phyloP scores from a whole-genome alignment of 148 eudicot genomes.

The Silene uniflora region DNA sequence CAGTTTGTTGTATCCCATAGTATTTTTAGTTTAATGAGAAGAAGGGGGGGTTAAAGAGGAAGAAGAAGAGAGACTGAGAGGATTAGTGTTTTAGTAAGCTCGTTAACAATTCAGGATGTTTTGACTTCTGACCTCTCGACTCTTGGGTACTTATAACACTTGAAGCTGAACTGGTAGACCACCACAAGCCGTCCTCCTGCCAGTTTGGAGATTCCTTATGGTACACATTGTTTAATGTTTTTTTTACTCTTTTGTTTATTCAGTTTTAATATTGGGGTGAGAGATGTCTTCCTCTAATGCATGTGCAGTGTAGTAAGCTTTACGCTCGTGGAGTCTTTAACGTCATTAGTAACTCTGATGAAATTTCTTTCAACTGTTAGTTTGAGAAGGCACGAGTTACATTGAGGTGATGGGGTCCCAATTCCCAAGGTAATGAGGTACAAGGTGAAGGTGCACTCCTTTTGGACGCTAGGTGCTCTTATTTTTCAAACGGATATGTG shows the following conservation, averaged over 20 bases:
- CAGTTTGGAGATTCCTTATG: constrained; percentile 33
- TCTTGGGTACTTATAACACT: constrained; percentile 36
- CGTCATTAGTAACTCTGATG: background rate
- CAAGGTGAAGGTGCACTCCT: too few species aligned
- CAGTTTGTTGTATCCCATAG: constrained; percentile 25
- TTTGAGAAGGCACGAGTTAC: too few species aligned
- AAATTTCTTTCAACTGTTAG: background rate
- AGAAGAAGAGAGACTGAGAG: constrained; percentile 16
- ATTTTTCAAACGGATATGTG: too few species aligned
- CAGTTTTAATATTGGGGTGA: background rate
- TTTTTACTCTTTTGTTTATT: background rate
- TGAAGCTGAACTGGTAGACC: constrained; percentile 9
- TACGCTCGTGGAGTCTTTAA: background rate
- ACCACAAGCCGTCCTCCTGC: constrained; percentile 16
- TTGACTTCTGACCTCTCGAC: constrained; percentile 13
- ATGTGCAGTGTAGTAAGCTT: constrained; percentile 6
- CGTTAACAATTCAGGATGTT: constrained; percentile 19
- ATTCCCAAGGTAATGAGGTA: too few species aligned
- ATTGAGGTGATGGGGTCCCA: too few species aligned
- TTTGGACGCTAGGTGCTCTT: too few species aligned
- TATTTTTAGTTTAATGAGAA: constrained; percentile 3
- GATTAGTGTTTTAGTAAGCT: constrained; percentile 4
- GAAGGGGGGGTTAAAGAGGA: background rate
- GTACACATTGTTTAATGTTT: constrained; percentile 2
- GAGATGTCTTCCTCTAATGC: background rate